Evolutionary conservation across 2,329 filamentous ascomycete species (phyloP).

Genomic region (Fusarium sp.): DNA sequence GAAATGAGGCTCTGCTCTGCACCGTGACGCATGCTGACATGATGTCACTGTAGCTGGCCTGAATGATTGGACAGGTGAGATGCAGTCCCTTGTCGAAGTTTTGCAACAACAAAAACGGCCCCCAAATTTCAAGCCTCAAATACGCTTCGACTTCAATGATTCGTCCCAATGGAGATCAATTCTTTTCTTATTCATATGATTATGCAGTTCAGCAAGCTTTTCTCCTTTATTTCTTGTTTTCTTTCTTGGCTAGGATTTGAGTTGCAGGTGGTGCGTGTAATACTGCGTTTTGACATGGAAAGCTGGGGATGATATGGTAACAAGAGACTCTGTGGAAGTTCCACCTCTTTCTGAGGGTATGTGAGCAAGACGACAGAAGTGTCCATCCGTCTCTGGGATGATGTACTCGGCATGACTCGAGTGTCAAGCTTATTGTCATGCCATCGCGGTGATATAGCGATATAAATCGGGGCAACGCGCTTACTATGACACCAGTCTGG

Average conservation of each 20-base stretch:
- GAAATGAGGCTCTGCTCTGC: not conserved
- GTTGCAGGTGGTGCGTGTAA: not conserved
- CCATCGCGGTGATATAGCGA: not conserved
- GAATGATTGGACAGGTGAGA: not conserved
- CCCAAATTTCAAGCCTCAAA: not conserved
- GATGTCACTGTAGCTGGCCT: not conserved
- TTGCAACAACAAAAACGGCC: slow-evolving; percentile 2
- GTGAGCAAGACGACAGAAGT: not conserved
- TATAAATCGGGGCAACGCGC: not conserved
- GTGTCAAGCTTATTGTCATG: not conserved
- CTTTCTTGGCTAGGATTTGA: not conserved
- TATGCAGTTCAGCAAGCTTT: not conserved
- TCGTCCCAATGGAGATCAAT: not conserved
- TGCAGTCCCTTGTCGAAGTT: not conserved
- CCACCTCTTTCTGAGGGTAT: not conserved
- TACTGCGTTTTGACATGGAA: not conserved
- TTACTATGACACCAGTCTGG: not conserved
- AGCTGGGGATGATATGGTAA: not conserved
- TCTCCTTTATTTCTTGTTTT: not conserved
- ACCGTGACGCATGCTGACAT: slow-evolving; percentile 3
- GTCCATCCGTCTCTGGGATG: not conserved
- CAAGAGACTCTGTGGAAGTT: not conserved
- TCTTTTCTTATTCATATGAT: not conserved
- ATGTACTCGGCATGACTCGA: not conserved
- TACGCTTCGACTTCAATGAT: not conserved